Conservation (phyloP, 2,329 filamentous ascomycete genomes). For the Parastagonospora avenae region DNA sequence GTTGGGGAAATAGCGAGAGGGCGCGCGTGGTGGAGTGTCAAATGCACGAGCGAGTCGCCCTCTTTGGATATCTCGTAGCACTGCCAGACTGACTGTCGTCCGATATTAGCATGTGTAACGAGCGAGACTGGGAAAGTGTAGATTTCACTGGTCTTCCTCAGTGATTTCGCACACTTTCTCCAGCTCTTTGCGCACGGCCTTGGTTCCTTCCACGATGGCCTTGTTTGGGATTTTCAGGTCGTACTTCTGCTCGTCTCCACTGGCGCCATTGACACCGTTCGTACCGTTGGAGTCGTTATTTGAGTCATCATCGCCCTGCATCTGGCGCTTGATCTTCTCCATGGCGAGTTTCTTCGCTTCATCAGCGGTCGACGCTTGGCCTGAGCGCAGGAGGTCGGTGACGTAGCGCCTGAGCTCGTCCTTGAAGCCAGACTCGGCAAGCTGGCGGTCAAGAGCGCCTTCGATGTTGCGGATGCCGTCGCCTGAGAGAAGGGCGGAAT, state of each 20-base stretch:
- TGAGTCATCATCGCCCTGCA: slow-evolving; percentile 12
- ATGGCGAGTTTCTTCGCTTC: slow-evolving; percentile 62
- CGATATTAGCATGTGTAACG: no score
- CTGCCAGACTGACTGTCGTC: no score
- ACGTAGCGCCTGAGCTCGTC: slow-evolving; percentile 61
- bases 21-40: no score
- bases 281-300: slow-evolving; percentile 32
- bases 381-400: slow-evolving; percentile 61
- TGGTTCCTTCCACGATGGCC: slow-evolving; percentile 57
- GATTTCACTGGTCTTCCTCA: slow-evolving; percentile 20
- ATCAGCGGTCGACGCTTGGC: slow-evolving; percentile 62
- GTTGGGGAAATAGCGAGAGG: no score
- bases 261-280: slow-evolving; percentile 31
- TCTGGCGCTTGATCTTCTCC: slow-evolving; percentile 39
- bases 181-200: slow-evolving; percentile 58
- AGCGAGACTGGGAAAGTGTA: background rate
- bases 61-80: no score
- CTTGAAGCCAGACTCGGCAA: slow-evolving; percentile 65
- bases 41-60: no score
- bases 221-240: slow-evolving; percentile 54
- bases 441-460: slow-evolving; percentile 57
- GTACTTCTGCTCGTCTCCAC: slow-evolving; percentile 45
- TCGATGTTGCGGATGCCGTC: slow-evolving; percentile 62
- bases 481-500: slow-evolving; percentile 53
- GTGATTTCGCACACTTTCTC: slow-evolving; percentile 54